A percentile compares a stretch with the other conserved stretches of the same genome.
phyloP scores from a whole-genome alignment of 2,329 filamentous ascomycete species.

The Fusarium poae region DNA sequence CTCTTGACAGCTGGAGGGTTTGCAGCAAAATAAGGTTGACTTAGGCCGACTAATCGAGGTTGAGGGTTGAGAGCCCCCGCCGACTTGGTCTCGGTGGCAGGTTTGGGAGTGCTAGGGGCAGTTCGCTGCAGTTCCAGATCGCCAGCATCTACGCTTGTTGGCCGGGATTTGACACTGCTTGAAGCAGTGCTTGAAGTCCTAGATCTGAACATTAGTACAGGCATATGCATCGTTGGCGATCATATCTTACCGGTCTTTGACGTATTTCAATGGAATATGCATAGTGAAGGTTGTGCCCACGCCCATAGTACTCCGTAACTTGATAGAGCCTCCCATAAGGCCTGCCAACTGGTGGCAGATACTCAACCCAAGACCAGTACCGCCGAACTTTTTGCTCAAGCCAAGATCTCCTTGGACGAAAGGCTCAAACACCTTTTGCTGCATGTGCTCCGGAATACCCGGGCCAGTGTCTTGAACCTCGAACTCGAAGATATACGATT shows the following conservation, averaged over 20 bases:
- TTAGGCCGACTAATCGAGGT: conserved; percentile 84
- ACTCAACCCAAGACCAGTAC: conserved; percentile 87
- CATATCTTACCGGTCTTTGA: conserved; percentile 67
- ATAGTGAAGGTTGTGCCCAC: conserved; percentile 86
- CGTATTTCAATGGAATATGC: conserved; percentile 82
- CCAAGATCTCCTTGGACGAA: conserved; percentile 95
- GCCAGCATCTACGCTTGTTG: conserved; percentile 60
- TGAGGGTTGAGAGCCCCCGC: conserved; percentile 70
- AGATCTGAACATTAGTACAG: conserved; percentile 34
- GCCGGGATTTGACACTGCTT: conserved; percentile 65
- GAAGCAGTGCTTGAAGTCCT: conserved; percentile 68
- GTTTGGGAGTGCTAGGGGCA: conserved; percentile 41
- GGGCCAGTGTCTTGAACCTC: conserved; percentile 90
- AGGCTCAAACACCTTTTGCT: conserved; percentile 89
- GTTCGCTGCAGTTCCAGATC: conserved; percentile 56
- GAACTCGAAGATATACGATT: conserved; percentile 83
- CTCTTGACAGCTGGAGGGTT: conserved; percentile 53
- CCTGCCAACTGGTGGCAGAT: conserved; percentile 89
- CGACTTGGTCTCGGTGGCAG: conserved; percentile 50
- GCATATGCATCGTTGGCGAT: no score
- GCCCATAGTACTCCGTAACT: conserved; percentile 77
- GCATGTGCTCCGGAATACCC: conserved; percentile 82
- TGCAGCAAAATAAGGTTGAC: conserved; percentile 81
- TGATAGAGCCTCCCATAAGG: conserved; percentile 84
- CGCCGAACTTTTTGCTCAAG: conserved; percentile 89